Evolutionary conservation across 176 grass and related monocot species (phyloP).

Genomic region (Cenchrus purpureus): DNA sequence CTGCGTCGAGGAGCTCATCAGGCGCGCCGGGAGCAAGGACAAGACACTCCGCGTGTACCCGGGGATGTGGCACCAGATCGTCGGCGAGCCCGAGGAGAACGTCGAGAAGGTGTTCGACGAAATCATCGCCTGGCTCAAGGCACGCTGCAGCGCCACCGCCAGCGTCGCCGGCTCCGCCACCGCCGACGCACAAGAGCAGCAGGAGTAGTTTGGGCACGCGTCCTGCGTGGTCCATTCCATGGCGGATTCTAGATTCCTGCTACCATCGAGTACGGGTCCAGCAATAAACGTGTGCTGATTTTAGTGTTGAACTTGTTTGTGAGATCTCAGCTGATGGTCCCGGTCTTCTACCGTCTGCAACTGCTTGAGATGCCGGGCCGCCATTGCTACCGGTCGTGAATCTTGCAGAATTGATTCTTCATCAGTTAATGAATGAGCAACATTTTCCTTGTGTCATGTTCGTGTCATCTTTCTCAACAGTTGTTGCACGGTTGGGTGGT

Average conservation of each 20-base stretch:
- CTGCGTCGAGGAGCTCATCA: conserved; percentile 73
- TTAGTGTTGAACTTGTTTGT: background rate
- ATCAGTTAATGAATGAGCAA: no score
- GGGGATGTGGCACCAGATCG: conserved; percentile 90
- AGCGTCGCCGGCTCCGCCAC: background rate
- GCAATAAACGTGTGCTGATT: conserved; percentile 21
- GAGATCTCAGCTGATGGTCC: background rate
- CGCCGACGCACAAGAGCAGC: background rate
- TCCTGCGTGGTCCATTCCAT: background rate
- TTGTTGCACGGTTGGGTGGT: background rate
- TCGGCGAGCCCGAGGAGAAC: conserved; percentile 82
- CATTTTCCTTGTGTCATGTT: background rate
- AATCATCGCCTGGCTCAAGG: conserved; percentile 71
- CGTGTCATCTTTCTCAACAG: background rate
- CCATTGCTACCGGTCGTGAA: background rate
- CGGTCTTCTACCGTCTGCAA: background rate
- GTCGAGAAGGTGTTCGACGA: conserved; percentile 80
- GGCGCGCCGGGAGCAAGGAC: conserved; percentile 63
- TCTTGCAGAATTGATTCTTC: background rate
- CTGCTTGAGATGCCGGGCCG: background rate
- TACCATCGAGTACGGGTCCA: background rate
- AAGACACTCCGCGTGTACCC: conserved; percentile 79
- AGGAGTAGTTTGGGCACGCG: conserved; percentile 31
- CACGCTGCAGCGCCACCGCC: conserved; percentile 3
- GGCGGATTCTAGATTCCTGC: background rate